A percentile compares a stretch with the other conserved stretches of the same genome.
Conservation (phyloP, 1,139 yeast genomes). For the Geotrichum reessii region DNA sequence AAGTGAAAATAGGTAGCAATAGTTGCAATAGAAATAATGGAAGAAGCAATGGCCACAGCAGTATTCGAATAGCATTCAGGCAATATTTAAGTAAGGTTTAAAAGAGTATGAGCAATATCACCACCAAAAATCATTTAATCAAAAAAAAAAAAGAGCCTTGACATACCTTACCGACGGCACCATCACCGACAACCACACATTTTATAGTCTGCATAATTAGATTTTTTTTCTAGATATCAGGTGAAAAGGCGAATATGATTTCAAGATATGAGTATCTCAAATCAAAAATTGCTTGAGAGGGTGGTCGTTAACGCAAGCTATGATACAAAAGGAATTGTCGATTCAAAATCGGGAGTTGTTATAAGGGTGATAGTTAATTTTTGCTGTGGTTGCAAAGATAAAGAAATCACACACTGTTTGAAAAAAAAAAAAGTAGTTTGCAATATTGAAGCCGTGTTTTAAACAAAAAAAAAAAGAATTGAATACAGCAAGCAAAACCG, state of each 20-base stretch:
- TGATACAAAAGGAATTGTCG: no score
- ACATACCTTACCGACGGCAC: slow-evolving; percentile 82
- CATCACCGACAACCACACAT: slow-evolving; percentile 96
- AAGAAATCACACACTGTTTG: background rate
- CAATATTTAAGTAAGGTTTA: no score
- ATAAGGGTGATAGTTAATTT: background rate
- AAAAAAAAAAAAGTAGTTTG: background rate
- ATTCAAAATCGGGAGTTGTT: no score
- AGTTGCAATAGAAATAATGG: background rate
- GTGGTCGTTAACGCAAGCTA: background rate
- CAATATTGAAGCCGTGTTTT: background rate
- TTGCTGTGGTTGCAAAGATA: no score
- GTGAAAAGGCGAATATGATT: background rate
- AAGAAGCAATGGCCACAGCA: slow-evolving; percentile 2
- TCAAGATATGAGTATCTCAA: background rate
- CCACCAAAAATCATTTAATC: background rate
- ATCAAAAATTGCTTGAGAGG: background rate
- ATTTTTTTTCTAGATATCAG: background rate
- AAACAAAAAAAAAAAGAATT: background rate
- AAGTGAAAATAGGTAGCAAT: background rate
- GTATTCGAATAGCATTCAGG: background rate
- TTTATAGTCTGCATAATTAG: slow-evolving; percentile 72
- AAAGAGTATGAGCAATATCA: no score
- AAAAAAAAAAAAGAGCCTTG: background rate
- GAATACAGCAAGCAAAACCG: background rate